A percentile compares a stretch with the other conserved stretches of the same genome.
phyloP scores from a whole-genome alignment of 148 eudicot species.

The Camellia granthamiana region DNA sequence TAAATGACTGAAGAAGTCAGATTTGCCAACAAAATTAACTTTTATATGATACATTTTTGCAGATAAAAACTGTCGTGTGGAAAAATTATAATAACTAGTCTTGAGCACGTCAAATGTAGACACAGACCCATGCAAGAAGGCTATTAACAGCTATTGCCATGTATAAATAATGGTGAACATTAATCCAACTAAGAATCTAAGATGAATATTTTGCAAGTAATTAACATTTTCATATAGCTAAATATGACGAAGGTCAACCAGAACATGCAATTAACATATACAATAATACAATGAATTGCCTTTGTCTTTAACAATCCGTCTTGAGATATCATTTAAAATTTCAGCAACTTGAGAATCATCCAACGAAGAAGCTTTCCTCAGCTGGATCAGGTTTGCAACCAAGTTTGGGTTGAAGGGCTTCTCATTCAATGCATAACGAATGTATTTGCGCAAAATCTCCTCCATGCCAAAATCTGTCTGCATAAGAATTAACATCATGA shows the following conservation, averaged over 20 bases:
- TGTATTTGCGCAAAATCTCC: slow-evolving; percentile 82
- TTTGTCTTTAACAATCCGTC: slow-evolving; percentile 80
- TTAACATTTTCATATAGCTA: not conserved
- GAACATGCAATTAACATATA: not conserved
- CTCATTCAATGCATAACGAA: slow-evolving; percentile 85
- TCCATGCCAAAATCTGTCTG: slow-evolving; percentile 84
- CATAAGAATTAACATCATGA: slow-evolving; percentile 23
- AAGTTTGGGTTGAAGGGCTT: slow-evolving; percentile 75
- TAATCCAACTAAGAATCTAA: too few species aligned
- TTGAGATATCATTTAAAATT: slow-evolving; percentile 76
- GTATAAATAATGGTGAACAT: too few species aligned
- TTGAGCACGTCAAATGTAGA: too few species aligned
- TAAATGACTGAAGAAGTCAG: too few species aligned
- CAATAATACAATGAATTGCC: slow-evolving; percentile 32
- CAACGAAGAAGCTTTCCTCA: slow-evolving; percentile 65
- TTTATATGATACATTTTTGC: too few species aligned
- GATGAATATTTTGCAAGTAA: too few species aligned
- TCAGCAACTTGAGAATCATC: slow-evolving; percentile 68
- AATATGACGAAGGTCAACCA: not conserved
- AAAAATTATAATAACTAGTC: too few species aligned
- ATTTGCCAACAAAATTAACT: too few species aligned
- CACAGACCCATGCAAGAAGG: too few species aligned
- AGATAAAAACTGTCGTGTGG: too few species aligned
- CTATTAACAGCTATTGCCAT: too few species aligned
- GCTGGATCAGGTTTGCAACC: slow-evolving; percentile 69